These are phyloP conservation scores for Solanum commersonii DNA, from an alignment of 257 asterid species.

Conservation along the genomic window DNA sequence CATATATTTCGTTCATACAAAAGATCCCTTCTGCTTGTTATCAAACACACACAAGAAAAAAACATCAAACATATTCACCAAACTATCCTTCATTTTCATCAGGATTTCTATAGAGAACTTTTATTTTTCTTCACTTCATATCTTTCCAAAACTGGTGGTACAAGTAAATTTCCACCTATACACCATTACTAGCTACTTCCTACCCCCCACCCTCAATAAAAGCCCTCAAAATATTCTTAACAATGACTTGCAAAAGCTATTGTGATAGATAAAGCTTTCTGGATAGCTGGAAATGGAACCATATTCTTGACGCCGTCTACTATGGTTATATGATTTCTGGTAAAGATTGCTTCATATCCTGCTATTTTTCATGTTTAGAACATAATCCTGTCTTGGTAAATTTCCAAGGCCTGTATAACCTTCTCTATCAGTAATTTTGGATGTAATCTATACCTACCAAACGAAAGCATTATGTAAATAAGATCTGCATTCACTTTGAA, in stretches of 20 bases:
- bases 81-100: not conserved
- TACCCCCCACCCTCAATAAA: not conserved
- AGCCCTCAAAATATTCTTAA: not conserved
- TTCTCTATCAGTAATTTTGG: slow-evolving; percentile 64
- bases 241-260: not conserved
- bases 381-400: slow-evolving; percentile 65
- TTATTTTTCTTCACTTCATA: not conserved
- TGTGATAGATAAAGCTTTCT: not conserved
- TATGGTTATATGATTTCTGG: not conserved
- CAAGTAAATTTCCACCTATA: not conserved
- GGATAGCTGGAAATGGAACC: not conserved
- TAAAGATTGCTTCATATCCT: not conserved
- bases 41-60: not conserved
- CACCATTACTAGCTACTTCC: not conserved
- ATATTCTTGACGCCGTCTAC: not conserved
- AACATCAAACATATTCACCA: not conserved
- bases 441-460: slow-evolving; percentile 82
- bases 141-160: not conserved
- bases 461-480: not conserved
- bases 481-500: not conserved
- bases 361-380: slow-evolving; percentile 22
- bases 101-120: not conserved
- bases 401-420: slow-evolving; percentile 68
- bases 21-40: not conserved
- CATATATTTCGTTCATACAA: not conserved